phyloP scores from a whole-genome alignment of 768 basidiomycete genomes.

The Leccinellum luteum region DNA sequence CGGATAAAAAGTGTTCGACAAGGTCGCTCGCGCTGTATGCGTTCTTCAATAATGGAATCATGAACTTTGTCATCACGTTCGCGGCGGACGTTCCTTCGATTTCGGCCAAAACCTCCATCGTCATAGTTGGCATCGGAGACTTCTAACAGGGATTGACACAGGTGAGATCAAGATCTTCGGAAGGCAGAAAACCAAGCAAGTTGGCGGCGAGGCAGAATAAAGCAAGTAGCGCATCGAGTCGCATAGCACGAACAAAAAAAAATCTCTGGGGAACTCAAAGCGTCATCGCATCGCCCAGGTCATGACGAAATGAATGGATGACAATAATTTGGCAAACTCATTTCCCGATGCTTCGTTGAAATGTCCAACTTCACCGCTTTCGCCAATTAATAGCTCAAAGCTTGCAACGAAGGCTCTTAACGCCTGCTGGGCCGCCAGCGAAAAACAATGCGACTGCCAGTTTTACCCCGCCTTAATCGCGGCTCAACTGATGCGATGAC shows the following conservation, averaged over 20 bases:
- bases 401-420: slow-evolving; percentile 39
- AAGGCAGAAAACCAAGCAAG: slow-evolving; percentile 41
- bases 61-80: slow-evolving; percentile 88
- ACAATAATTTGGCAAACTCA: slow-evolving; percentile 23
- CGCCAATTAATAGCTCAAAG: slow-evolving; percentile 49
- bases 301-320: slow-evolving; percentile 17
- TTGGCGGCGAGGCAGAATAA: slow-evolving; percentile 41
- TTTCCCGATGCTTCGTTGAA: slow-evolving; percentile 27
- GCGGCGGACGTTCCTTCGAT: slow-evolving; percentile 56
- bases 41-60: slow-evolving; percentile 90
- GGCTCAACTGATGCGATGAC: slow-evolving; percentile 37
- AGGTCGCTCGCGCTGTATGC: slow-evolving; percentile 89
- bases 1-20: slow-evolving; percentile 96
- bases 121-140: slow-evolving; percentile 55
- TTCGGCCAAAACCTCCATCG: slow-evolving; percentile 48
- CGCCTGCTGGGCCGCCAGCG: slow-evolving; percentile 24
- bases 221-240: slow-evolving; percentile 45
- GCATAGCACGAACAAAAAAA: slow-evolving; percentile 23
- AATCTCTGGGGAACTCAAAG: slow-evolving; percentile 25
- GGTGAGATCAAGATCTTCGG: slow-evolving; percentile 47
- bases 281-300: slow-evolving; percentile 17
- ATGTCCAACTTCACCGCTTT: slow-evolving; percentile 41
- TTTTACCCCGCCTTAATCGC: slow-evolving; percentile 53
- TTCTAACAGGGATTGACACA: slow-evolving; percentile 53
- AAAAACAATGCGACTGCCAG: slow-evolving; percentile 33